A percentile compares a stretch with the other conserved stretches of the same genome.
Evolutionary conservation across 2,329 filamentous ascomycete species (phyloP).

Genomic region (Intubia oerlemansii): DNA sequence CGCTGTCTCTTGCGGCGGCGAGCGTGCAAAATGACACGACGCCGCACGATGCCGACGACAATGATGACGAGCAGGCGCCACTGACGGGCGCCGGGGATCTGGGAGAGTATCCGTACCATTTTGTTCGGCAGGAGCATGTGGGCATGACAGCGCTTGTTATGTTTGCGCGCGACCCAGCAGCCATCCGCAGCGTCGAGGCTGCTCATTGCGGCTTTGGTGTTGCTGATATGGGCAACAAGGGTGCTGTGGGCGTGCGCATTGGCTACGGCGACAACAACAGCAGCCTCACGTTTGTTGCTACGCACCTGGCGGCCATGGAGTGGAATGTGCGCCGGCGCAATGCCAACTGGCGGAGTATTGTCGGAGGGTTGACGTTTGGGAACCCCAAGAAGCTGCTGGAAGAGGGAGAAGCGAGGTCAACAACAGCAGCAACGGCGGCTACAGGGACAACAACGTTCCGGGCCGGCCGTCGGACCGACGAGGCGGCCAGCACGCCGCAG

Average conservation of each 20-base stretch:
- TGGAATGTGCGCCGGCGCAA: slow-evolving; percentile 55
- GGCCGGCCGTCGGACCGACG: slow-evolving; percentile 6
- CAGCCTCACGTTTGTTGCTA: slow-evolving; percentile 66
- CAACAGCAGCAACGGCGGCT: too few relatives aligned
- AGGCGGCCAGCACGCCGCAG: slow-evolving; percentile 7
- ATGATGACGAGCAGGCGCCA: background rate
- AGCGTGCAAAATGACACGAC: background rate
- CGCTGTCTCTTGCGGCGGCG: slow-evolving; percentile 42
- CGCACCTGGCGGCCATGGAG: slow-evolving; percentile 81
- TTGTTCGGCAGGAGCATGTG: slow-evolving; percentile 50
- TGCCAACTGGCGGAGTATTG: slow-evolving; percentile 71
- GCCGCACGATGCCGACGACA: slow-evolving; percentile 3
- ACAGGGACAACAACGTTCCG: too few relatives aligned
- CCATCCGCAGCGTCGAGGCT: slow-evolving; percentile 46
- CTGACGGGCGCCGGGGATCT: background rate
- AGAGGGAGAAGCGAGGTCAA: too few relatives aligned
- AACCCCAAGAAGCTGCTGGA: slow-evolving; percentile 22
- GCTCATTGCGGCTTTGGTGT: slow-evolving; percentile 70
- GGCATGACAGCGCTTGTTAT: slow-evolving; percentile 84
- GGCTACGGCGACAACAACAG: slow-evolving; percentile 32
- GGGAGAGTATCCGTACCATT: slow-evolving; percentile 36
- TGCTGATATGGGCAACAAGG: slow-evolving; percentile 87
- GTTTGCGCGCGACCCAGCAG: slow-evolving; percentile 45
- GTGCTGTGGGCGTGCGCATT: slow-evolving; percentile 61
- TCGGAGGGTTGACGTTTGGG: slow-evolving; percentile 57